phyloP scores from a whole-genome alignment of 1,139 yeast genomes.

The Candida sanyaensis region DNA sequence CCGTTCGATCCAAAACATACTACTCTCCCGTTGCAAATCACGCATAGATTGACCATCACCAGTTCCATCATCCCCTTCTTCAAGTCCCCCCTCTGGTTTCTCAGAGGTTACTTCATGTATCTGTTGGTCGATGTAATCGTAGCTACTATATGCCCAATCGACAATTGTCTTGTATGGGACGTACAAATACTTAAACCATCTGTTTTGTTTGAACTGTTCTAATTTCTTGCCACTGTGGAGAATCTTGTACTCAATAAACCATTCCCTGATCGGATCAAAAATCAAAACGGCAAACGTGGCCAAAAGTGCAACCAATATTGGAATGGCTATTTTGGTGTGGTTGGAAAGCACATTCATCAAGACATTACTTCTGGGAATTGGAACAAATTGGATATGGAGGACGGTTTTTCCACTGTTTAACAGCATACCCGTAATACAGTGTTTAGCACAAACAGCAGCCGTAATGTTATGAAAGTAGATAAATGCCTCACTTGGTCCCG shows the following conservation, averaged over 20 bases:
- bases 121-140: constrained; percentile 29
- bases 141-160: constrained; percentile 29
- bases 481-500: constrained; percentile 35
- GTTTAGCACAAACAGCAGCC: constrained; percentile 84
- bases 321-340: constrained; percentile 82
- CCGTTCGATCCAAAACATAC: constrained; percentile 70
- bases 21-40: constrained; percentile 20
- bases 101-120: constrained; percentile 18
- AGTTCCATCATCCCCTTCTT: not conserved
- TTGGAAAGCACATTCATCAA: constrained; percentile 59
- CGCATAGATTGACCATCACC: constrained; percentile 9
- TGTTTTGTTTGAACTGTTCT: constrained; percentile 32
- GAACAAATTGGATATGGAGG: constrained; percentile 73
- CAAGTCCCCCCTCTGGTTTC: constrained; percentile 12
- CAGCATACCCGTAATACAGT: constrained; percentile 80
- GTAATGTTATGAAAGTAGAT: constrained; percentile 55
- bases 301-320: constrained; percentile 43
- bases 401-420: constrained; percentile 55
- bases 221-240: constrained; percentile 41
- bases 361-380: constrained; percentile 51
- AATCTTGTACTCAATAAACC: constrained; percentile 74
- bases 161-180: constrained; percentile 27
- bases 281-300: constrained; percentile 83
- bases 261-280: constrained; percentile 90
- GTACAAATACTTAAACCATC: constrained; percentile 26